Conservation (phyloP, 176 grass and related monocot species). For the Tillandsia leiboldiana region DNA sequence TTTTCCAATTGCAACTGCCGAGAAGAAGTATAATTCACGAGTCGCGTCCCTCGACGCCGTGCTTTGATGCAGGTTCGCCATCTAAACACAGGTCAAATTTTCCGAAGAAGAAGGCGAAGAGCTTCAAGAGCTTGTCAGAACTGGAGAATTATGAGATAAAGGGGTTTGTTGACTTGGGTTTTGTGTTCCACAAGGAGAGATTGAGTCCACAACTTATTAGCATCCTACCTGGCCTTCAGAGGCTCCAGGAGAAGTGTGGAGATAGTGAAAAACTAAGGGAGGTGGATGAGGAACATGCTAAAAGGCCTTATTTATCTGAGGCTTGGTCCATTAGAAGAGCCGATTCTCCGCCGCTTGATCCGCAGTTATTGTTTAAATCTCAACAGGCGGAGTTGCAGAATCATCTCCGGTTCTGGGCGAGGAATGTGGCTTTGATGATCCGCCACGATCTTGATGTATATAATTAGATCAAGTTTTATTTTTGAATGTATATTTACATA, state of each 20-base stretch:
- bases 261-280: background rate
- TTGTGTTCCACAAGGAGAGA: background rate
- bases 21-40: background rate
- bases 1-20: slow-evolving; percentile 7
- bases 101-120: background rate
- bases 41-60: background rate
- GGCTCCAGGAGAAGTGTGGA: background rate
- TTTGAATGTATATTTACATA: too few relatives aligned
- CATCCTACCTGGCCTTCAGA: background rate
- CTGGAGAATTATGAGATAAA: slow-evolving; percentile 15
- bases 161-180: slow-evolving; percentile 3
- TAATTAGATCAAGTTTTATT: too few relatives aligned
- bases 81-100: background rate
- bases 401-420: slow-evolving; percentile 10
- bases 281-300: background rate
- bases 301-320: background rate
- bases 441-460: background rate
- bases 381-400: slow-evolving; percentile 8
- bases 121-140: slow-evolving; percentile 3
- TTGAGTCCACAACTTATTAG: slow-evolving; percentile 1
- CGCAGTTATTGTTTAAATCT: background rate
- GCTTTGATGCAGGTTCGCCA: background rate
- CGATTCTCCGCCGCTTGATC: too few relatives aligned
- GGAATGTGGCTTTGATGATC: slow-evolving; percentile 7
- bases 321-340: background rate